A percentile compares a stretch with the other conserved stretches of the same genome.
Conservation (phyloP, 805 yeast species). For the Starmerella potacharoeniae region DNA sequence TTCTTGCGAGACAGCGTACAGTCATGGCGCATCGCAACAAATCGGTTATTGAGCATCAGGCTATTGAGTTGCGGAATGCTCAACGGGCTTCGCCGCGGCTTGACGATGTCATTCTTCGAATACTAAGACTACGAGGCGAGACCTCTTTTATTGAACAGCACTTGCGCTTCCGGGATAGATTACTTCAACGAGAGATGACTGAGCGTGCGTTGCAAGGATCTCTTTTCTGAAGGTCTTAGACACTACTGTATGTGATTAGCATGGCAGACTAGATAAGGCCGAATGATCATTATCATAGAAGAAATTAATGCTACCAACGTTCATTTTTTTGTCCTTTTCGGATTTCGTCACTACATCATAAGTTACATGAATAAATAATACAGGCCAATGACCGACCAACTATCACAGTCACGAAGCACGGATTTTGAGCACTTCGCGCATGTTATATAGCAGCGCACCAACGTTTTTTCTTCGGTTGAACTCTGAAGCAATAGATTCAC, state of each 20-base stretch:
- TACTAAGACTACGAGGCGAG: constrained; percentile 57
- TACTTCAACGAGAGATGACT: constrained; percentile 45
- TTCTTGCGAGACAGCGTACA: constrained; percentile 52
- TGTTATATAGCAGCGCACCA: not conserved
- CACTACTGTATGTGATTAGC: not conserved
- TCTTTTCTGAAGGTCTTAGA: not conserved
- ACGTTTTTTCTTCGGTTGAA: not conserved
- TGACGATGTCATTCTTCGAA: constrained; percentile 63
- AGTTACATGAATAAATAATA: too few relatives aligned
- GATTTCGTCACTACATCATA: too few relatives aligned
- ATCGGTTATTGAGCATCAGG: constrained; percentile 39
- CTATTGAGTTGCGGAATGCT: constrained; percentile 37
- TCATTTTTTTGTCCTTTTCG: too few relatives aligned
- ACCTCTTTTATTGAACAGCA: constrained; percentile 46
- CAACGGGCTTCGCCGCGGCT: constrained; percentile 36
- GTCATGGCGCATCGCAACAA: constrained; percentile 63
- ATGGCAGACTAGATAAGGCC: not conserved
- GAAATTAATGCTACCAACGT: too few relatives aligned
- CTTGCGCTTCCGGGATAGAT: constrained; percentile 48
- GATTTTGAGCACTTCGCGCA: not conserved
- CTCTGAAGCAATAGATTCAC: not conserved
- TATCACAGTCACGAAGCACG: not conserved
- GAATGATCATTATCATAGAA: not conserved
- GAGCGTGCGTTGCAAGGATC: constrained; percentile 32
- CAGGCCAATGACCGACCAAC: not conserved